Base-by-base conservation (phyloP, 2,329 filamentous ascomycete genomes). In the Phyllosticta paracitricarpa region DNA sequence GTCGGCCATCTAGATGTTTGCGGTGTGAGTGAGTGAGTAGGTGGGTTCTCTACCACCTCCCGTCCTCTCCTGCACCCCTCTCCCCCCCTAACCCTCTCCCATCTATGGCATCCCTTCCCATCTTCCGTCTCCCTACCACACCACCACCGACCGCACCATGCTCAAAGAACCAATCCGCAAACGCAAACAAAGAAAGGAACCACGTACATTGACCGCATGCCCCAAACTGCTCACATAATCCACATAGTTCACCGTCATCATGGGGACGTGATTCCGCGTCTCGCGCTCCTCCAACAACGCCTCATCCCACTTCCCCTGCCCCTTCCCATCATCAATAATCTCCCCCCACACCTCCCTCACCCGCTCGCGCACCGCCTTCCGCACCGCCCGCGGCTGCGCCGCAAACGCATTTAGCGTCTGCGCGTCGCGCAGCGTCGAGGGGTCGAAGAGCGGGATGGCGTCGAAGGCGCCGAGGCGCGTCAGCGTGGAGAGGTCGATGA, bases 231-330 rank as follows among this genome's bases (percentile, higher is more conserved):
- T 54, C 5, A 59, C 57, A n/a, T 59, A 84, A 68, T 85, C 84
- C 54, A 76, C 81, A 66, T 84, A 87, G 48, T 82, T 83, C 2
- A 76, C 76, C 22, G 84, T 79, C 2, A 73, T 68, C 48, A 87
- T 71, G 0, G 84, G 85, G 0, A 86, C 67, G 66, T 85, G 80
- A 64, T 84, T 70, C 4, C 70, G 70, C 19, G 80, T 77, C 30
- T 73, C 67, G 51, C 70, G 63, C 17, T 83, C 65, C 22, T 69
- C 58, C 40, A 75, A 68, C 30, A 59, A n/a, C 10, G 51, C 57
- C 12, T 28, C 57, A 14, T n/a, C n/a, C 40, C 40, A 48, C 12
- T n/a, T 48, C 14, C 40, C 40, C 40, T 14, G 19, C 19, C 68
- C 63, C 4, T 67, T 64, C 3, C 70, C 57, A 67, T 2, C 77